phyloP scores from a whole-genome alignment of 192 early-diverging fungal species.

The Coemansia sp. region DNA sequence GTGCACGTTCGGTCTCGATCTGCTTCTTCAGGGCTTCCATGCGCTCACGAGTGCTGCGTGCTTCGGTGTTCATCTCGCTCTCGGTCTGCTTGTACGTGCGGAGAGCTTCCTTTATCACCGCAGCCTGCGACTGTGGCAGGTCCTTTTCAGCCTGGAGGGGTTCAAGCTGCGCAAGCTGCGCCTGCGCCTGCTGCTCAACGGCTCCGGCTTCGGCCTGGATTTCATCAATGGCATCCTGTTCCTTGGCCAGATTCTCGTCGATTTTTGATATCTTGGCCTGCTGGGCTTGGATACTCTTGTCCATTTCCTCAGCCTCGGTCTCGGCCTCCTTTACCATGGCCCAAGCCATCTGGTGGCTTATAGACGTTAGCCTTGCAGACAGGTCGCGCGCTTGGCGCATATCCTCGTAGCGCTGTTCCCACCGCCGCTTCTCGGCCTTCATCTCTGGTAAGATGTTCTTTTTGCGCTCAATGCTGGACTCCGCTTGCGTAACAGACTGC shows the following conservation, averaged over 20 bases:
- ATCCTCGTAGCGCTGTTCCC: conserved; percentile 67
- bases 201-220: conserved; percentile 44
- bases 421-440: conserved; percentile 62
- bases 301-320: conserved; percentile 38
- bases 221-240: conserved; percentile 43
- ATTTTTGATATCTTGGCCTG: conserved; percentile 35
- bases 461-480: conserved; percentile 56
- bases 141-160: conserved; percentile 28
- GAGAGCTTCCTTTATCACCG: conserved; percentile 22
- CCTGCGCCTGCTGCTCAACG: conserved; percentile 33
- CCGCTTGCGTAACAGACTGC: conserved; percentile 54
- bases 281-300: conserved; percentile 29
- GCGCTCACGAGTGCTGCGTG: conserved; percentile 44
- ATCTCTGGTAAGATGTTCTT: conserved; percentile 71
- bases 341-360: conserved; percentile 80
- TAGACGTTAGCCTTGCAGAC: conserved; percentile 52
- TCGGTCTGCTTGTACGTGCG: conserved; percentile 45
- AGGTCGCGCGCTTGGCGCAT: conserved; percentile 63
- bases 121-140: conserved; percentile 14
- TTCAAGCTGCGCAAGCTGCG: conserved; percentile 21
- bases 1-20: conserved; percentile 28
- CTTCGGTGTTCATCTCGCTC: conserved; percentile 49
- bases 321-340: conserved; percentile 60
- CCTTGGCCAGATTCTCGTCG: conserved; percentile 57
- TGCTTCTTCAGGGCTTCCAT: conserved; percentile 32